Conservation (phyloP, 805 yeast genomes). For the Lachancea kluyveri region DNA sequence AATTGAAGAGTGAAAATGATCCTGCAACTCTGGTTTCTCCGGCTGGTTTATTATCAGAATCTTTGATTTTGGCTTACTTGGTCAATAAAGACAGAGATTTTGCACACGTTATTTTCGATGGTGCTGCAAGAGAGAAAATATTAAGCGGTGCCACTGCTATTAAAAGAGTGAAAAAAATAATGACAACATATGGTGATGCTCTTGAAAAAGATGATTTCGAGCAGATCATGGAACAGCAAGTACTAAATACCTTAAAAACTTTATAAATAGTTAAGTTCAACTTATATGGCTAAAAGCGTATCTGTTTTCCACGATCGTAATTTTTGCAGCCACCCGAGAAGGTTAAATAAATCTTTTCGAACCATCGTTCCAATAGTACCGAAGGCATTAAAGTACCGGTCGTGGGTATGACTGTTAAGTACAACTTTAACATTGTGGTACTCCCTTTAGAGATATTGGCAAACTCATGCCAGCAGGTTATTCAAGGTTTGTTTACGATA, state of each 20-base stretch:
- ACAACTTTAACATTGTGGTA: no score
- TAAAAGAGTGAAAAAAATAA: constrained; percentile 35
- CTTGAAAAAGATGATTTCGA: constrained; percentile 36
- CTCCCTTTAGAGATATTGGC: constrained; percentile 3
- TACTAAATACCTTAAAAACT: constrained; percentile 1
- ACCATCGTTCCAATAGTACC: no score
- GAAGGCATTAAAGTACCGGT: no score
- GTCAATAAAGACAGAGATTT: constrained; percentile 46
- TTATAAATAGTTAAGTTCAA: neutral
- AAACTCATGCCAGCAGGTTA: constrained; percentile 1
- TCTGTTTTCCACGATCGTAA: no score
- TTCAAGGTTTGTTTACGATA: constrained; percentile 21
- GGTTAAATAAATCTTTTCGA: no score
- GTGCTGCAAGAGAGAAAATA: constrained; percentile 35
- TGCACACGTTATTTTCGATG: constrained; percentile 45
- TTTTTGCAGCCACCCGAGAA: no score
- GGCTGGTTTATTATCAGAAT: constrained; percentile 40
- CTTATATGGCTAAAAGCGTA: neutral
- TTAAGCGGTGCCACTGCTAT: constrained; percentile 37
- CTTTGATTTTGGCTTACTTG: constrained; percentile 39
- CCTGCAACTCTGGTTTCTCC: constrained; percentile 30
- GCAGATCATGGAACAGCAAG: constrained; percentile 10
- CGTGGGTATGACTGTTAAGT: no score
- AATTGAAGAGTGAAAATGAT: constrained; percentile 31
- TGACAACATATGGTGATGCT: constrained; percentile 48